phyloP scores from a whole-genome alignment of 1,139 yeast species.

The Pichia sp. region DNA sequence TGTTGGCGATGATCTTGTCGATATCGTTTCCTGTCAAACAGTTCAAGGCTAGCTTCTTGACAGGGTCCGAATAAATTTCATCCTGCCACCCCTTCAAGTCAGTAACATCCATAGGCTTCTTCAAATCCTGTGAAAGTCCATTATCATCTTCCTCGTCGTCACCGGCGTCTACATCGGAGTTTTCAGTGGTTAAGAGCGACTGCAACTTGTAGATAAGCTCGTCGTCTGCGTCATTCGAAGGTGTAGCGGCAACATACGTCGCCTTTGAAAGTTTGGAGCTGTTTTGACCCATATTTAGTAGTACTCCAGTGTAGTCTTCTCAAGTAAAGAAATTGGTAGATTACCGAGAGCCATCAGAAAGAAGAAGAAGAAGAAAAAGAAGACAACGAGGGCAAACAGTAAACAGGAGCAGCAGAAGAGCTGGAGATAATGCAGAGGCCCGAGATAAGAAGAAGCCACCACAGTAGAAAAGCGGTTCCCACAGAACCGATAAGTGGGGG shows the following conservation, averaged over 20 bases:
- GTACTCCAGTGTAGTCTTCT: neutral
- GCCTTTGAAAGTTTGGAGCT: slow-evolving; percentile 25
- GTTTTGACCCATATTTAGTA: slow-evolving; percentile 26
- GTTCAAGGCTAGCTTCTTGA: slow-evolving; percentile 55
- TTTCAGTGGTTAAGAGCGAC: slow-evolving; percentile 18
- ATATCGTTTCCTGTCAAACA: slow-evolving; percentile 53
- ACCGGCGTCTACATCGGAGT: neutral
- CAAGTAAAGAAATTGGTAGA: neutral
- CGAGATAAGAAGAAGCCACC: neutral
- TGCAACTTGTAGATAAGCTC: slow-evolving; percentile 30
- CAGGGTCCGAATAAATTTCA: slow-evolving; percentile 46
- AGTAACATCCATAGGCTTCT: slow-evolving; percentile 35
- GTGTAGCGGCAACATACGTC: slow-evolving; percentile 17
- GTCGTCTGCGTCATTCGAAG: slow-evolving; percentile 25
- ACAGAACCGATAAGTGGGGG: neutral
- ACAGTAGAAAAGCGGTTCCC: neutral
- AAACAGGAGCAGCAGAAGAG: neutral
- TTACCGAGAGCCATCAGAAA: neutral
- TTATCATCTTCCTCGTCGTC: slow-evolving; percentile 11
- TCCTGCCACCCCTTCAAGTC: slow-evolving; percentile 48
- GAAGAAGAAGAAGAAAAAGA: neutral
- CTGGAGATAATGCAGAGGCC: neutral
- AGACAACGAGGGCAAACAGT: neutral
- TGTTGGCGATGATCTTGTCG: slow-evolving; percentile 41
- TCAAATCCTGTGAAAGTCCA: slow-evolving; percentile 16